Percentiles rank a stretch among this genome's conserved stretches.
Conservation (phyloP, 768 basidiomycete species). For the Mycena amicta region DNA sequence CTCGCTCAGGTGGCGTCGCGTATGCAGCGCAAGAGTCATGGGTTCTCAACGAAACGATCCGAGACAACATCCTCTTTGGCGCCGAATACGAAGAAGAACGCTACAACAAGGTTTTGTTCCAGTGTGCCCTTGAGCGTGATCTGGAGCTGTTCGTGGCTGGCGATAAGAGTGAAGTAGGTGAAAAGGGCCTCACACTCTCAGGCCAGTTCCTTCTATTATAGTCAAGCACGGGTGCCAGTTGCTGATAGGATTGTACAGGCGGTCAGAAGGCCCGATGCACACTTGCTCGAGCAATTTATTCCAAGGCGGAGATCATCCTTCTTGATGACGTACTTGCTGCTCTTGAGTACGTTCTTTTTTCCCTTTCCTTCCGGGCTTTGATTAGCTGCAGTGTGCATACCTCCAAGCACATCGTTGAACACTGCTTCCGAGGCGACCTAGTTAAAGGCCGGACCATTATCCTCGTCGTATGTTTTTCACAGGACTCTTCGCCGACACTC, state of each 20-base stretch:
- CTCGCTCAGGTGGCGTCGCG: slow-evolving; percentile 68
- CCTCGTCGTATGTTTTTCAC: slow-evolving; percentile 29
- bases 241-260: too few relatives aligned
- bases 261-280: slow-evolving; percentile 51
- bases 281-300: slow-evolving; percentile 49
- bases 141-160: slow-evolving; percentile 54
- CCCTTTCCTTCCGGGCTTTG: slow-evolving; percentile 35
- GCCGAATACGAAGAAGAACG: slow-evolving; percentile 74
- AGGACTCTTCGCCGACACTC: too few relatives aligned
- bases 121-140: slow-evolving; percentile 76
- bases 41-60: slow-evolving; percentile 81
- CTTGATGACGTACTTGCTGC: slow-evolving; percentile 53
- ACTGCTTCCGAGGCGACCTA: slow-evolving; percentile 47
- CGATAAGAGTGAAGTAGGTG: slow-evolving; percentile 44
- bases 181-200: slow-evolving; percentile 53
- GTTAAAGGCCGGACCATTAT: slow-evolving; percentile 47
- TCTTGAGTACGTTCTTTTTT: slow-evolving; percentile 31
- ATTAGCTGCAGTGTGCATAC: slow-evolving; percentile 42
- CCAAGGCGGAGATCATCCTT: slow-evolving; percentile 43
- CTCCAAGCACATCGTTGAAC: slow-evolving; percentile 53
- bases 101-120: slow-evolving; percentile 76
- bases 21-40: slow-evolving; percentile 87
- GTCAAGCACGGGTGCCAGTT: too few relatives aligned
- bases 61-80: slow-evolving; percentile 85
- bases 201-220: too few relatives aligned